phyloP scores from a whole-genome alignment of 1,284 basidiomycete genomes.

The Moesziomyces sp. region DNA sequence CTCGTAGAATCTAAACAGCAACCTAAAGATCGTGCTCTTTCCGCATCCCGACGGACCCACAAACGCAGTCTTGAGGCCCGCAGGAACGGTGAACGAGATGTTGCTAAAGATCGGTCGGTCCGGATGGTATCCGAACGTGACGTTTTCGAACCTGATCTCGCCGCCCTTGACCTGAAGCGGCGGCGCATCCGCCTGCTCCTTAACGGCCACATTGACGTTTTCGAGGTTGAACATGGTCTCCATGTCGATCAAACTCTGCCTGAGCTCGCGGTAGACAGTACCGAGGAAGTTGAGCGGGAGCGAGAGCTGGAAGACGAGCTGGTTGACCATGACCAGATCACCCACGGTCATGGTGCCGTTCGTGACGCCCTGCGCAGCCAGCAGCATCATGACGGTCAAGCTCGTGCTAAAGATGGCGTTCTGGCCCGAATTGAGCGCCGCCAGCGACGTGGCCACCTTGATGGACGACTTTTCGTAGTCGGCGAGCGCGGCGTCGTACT shows the following conservation, averaged over 20 bases:
- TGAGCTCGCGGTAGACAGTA: slow-evolving; percentile 93
- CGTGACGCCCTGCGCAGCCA: slow-evolving; percentile 92
- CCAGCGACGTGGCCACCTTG: slow-evolving; percentile 93
- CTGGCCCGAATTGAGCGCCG: slow-evolving; percentile 94
- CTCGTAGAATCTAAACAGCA: slow-evolving; percentile 94
- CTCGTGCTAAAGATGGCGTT: slow-evolving; percentile 94
- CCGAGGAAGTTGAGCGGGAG: slow-evolving; percentile 96
- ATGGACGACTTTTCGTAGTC: slow-evolving; percentile 90
- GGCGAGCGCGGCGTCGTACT: slow-evolving; percentile 89
- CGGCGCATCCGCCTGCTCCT: slow-evolving; percentile 78
- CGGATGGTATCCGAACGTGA: slow-evolving; percentile 89
- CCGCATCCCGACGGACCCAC: slow-evolving; percentile 97
- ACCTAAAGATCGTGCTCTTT: slow-evolving; percentile 95
- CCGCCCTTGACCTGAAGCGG: slow-evolving; percentile 80
- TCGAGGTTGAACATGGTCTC: slow-evolving; percentile 93
- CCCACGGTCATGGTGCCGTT: slow-evolving; percentile 97
- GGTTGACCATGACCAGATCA: slow-evolving; percentile 98
- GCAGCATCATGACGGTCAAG: slow-evolving; percentile 92
- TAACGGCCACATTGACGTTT: slow-evolving; percentile 79
- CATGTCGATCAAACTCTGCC: slow-evolving; percentile 96
- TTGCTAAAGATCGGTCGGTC: slow-evolving; percentile 88
- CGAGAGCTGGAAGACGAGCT: slow-evolving; percentile 97
- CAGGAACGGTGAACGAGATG: slow-evolving; percentile 83
- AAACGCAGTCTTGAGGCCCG: slow-evolving; percentile 93
- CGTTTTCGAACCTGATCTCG: slow-evolving; percentile 90